Evolutionary conservation across 225 moss, liverwort and hornwort genomes (phyloP).

Genomic region (Rhytidiadelphus loreus): DNA sequence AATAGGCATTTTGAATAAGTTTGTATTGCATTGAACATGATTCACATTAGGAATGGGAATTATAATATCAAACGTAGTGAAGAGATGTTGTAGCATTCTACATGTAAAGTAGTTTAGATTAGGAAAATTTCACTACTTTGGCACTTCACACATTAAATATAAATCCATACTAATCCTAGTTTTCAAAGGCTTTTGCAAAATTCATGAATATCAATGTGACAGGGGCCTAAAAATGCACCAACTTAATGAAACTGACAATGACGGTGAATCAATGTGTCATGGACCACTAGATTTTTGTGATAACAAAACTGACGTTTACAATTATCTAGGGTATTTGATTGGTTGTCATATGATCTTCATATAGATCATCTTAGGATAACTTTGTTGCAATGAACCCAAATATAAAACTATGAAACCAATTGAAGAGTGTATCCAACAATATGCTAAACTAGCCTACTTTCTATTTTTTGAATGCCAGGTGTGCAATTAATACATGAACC

Average conservation of each 20-base stretch:
- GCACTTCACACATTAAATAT: not conserved
- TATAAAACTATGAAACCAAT: not conserved
- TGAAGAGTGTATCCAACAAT: fast-evolving
- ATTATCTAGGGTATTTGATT: too few species aligned
- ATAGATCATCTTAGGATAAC: not conserved
- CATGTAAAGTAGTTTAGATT: not conserved
- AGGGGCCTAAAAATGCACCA: not conserved
- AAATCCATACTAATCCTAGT: not conserved
- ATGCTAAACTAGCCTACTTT: too few species aligned
- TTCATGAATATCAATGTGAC: not conserved
- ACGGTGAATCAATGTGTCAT: not conserved
- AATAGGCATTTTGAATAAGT: not conserved
- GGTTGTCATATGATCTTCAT: too few species aligned
- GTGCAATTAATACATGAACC: not conserved
- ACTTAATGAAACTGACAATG: not conserved
- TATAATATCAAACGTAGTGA: not conserved
- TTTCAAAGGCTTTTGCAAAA: not conserved
- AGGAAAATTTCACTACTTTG: not conserved
- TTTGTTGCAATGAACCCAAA: not conserved
- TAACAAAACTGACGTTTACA: not conserved
- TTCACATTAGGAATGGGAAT: not conserved
- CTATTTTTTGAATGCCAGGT: not conserved
- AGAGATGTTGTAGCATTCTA: not conserved
- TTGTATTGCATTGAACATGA: not conserved
- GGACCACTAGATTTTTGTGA: fast-evolving